Base-by-base conservation (phyloP, 108 stramenopile species). In the Skeletonema potamos region DNA sequence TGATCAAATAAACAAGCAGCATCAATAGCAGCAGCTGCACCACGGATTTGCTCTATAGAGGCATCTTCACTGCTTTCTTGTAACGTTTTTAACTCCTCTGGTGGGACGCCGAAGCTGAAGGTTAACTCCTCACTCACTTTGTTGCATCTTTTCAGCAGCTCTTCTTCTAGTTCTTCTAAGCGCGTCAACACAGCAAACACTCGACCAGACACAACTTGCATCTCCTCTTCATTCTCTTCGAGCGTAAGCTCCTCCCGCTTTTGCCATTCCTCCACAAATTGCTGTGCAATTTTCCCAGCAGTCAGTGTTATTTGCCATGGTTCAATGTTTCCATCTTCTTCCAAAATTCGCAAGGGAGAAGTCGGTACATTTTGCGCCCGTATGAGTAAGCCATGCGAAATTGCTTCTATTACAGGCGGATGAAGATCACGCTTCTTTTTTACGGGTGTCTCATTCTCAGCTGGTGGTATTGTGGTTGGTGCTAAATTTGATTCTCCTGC, bases 141-240 rank as follows among this genome's bases (percentile, higher is more conserved):
- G 34, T 33, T 56, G 54, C 68, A 70, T 34, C 76, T 55, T 13
- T 56, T 43, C 6, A 77, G 33, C 46, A 77, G 43, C 29, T 77
- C 76, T n/a, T 58, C 76, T 66, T 77, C 76, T 1, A 77, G 67
- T 30, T 70, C 76, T 7, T 77, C 76, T 64, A 70, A 48, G 20
- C 76, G 60, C 4, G 68, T 58, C 39, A 64, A 36, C 44, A 77
- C 62, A 9, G 56, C 76, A 15, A 70, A 6, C 0, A 70, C 54
- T 57, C 76, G 46, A 18, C 77, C 77, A 20, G 77, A 64, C 26
- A 79, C 36, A 7, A 79, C 77, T 44, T 79, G 63, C 59, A 54
- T 13, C 29, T 27, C 48, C 22, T 72, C 64, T 18, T 46, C 44
- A 41, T 79, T 43, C 46, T 67, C 43, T n/a, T 37, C 44, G 5